Evolutionary conservation across 2,329 filamentous ascomycete species (phyloP).

Genomic region (Sphaerulina vaccinii): DNA sequence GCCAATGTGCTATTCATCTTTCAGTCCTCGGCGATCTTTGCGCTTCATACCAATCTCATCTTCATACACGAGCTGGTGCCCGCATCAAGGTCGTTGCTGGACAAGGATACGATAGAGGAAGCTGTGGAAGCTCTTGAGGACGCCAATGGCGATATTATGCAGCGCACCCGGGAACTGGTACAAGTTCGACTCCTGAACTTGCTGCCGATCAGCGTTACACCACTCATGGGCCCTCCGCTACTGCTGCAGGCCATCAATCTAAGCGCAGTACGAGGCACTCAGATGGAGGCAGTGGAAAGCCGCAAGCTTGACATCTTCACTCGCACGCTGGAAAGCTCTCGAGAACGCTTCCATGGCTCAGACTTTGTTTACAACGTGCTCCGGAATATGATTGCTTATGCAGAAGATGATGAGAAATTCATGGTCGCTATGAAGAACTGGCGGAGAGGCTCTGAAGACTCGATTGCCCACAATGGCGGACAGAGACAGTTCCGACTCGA

Average conservation of each 20-base stretch:
- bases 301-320: constrained; percentile 25
- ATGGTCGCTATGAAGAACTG: constrained; percentile 24
- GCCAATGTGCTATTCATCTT: constrained; percentile 29
- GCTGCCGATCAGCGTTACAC: constrained; percentile 22
- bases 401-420: constrained; percentile 25
- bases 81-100: constrained; percentile 11
- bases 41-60: constrained; percentile 25
- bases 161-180: constrained; percentile 25
- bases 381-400: constrained; percentile 25
- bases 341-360: constrained; percentile 25
- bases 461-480: no score
- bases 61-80: constrained; percentile 21
- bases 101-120: constrained; percentile 24
- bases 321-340: constrained; percentile 20
- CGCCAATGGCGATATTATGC: constrained; percentile 23
- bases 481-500: background rate
- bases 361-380: constrained; percentile 25
- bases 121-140: constrained; percentile 22
- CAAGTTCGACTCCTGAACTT: constrained; percentile 25
- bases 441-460: no score
- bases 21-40: constrained; percentile 24
- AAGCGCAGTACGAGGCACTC: constrained; percentile 22
- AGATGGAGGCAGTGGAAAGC: constrained; percentile 23
- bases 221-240: constrained; percentile 19
- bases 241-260: constrained; percentile 26